Percentiles rank a stretch among this genome's conserved stretches.
Conservation (phyloP, 2,329 filamentous ascomycete genomes). For the Fusarium beomiforme region DNA sequence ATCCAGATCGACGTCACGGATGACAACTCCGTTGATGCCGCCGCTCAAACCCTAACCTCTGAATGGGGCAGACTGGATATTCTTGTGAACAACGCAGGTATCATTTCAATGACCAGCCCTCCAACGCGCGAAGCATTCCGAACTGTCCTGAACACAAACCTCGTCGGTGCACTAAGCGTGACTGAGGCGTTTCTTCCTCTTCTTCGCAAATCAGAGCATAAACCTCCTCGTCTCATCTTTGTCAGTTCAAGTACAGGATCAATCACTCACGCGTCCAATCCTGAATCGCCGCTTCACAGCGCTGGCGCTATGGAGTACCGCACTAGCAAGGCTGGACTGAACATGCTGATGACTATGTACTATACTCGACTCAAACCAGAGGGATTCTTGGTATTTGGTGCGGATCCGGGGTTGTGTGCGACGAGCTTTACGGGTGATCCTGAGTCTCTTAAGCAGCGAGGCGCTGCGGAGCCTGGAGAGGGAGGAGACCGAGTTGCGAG, state of each 20-base stretch:
- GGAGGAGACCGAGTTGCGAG: neutral
- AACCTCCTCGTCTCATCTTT: conserved; percentile 2
- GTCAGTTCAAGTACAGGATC: conserved; percentile 12
- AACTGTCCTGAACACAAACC: neutral
- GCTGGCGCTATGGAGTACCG: neutral
- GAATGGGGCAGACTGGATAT: conserved; percentile 21
- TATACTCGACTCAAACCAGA: neutral
- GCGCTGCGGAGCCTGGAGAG: neutral
- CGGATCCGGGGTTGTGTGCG: conserved; percentile 16
- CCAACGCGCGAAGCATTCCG: conserved; percentile 13
- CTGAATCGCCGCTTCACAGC: neutral
- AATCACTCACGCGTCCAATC: neutral
- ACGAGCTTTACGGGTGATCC: neutral
- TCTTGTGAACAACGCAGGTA: conserved; percentile 8
- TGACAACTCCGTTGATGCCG: neutral
- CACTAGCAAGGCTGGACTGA: conserved; percentile 9
- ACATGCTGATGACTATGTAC: conserved; percentile 15
- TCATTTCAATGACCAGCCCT: neutral
- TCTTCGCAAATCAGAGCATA: conserved; percentile 1
- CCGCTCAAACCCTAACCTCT: neutral
- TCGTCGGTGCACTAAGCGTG: neutral
- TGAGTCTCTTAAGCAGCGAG: neutral
- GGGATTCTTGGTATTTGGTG: neutral
- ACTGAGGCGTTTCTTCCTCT: neutral
- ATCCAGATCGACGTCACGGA: conserved; percentile 7